Evolutionary conservation across 495 filamentous ascomycete genomes (phyloP), one percentile per base, ranked within the genome.

Genomic region (Choiromyces venosus): DNA sequence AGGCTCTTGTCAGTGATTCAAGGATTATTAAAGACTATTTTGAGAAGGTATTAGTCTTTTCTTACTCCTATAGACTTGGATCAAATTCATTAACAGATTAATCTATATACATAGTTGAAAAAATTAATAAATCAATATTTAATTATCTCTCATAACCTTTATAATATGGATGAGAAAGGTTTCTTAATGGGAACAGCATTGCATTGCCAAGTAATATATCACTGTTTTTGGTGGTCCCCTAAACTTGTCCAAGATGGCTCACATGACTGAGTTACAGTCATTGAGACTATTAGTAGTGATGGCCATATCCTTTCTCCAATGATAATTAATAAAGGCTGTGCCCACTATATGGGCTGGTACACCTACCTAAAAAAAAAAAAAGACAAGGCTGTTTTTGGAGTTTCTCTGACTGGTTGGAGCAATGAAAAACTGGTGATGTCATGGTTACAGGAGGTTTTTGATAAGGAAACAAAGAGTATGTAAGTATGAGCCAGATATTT

Each of bases 81-180:
- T 18, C 12, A 18, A 42, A 4, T 0, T 1, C 19, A 42, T 42
- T 42, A n/a, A n/a, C n/a, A n/a, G n/a, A 42, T 1, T 42, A 18
- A 42, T 16, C 1, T 18, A 8, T 18, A 42, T 42, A 18, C 8
- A 42, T 16, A 18, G 40, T 18, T 42, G 19, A 42, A 42, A 42
- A 5, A 16, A 1, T 16, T 42, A 42, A 42, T 42, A 18, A 18
- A 18, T 16, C 1, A 42, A 42, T 42, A 42, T 42, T 18, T 16
- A 1, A 42, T 18, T 16, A 1, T 42, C 40, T 8, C 6, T 16
- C 16, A 42, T 42, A 18, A 42, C 10, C 38, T 65, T 1, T 69
- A 72, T 42, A 67, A 67, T n/a, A 72, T 72, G 70, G 38, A 44
- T 65, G 71, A 73, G 35, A 65, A 64, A 69, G 52, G 37, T 10